Base-by-base conservation (phyloP, 768 basidiomycete genomes). In the Boletus insuetus region DNA sequence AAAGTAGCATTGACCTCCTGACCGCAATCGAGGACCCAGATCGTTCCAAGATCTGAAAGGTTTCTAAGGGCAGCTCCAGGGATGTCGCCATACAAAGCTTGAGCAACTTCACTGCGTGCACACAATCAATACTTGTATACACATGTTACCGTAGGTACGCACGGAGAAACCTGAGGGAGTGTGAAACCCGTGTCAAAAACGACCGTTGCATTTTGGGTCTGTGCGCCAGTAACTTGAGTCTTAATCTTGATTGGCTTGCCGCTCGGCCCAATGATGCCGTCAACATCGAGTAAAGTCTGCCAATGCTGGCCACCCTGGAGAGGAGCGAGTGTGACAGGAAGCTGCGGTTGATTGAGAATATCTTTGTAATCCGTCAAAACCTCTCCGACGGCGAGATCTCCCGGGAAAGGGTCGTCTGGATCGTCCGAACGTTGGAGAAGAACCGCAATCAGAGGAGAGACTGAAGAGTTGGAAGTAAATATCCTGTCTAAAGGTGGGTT, bases 181-280 rank as follows among this genome's bases (percentile, higher is more conserved):
- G 85, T 79, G 66, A 86, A 89, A 0, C 89, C 88, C 6, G 85
- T 83, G 64, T 91, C 89, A 29, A 89, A 72, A 4, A 90, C 75
- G 6, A 80, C 80, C 2, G 84, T 85, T 9, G 82, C 71, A 58
- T 82, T 82, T 16, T 72, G 71, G 11, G 69, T 69, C 44, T 79
- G 69, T 26, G 71, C 67, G 29, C 76, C 70, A 11, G 71, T 63
- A 14, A 87, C 85, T 26, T 66, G 69, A 0, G 82, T 80, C 5
- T 59, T 64, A 43, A 83, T 61, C 22, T 72, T 60, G 39, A 86
- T 79, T 17, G 72, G 55, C 31, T 80, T 64, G 7, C 84, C 84
- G 51, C 85, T 77, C 0, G 85, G 84, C 2, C 84, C 87, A 22
- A 84, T 77, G 50, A 89, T 72, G 2, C 83, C 84, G 56, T 86